Evolutionary conservation across 2,329 filamentous ascomycete species (phyloP), one percentile per base, ranked within the genome.

Genomic region (Davidsoniella australis): DNA sequence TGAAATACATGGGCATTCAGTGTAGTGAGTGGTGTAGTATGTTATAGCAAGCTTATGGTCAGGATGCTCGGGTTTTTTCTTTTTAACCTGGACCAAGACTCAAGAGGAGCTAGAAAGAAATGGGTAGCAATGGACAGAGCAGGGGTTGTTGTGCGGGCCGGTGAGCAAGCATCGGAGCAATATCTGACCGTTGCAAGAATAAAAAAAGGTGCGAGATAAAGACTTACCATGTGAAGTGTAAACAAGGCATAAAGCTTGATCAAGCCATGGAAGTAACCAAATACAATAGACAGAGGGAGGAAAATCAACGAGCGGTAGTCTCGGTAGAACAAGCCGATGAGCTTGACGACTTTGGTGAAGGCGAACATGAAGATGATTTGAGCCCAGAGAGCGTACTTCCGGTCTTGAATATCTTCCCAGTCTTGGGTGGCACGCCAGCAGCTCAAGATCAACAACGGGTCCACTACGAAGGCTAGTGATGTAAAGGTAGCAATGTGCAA

Each of bases 401-500:
- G 75, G 53, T 67, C 65, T 41, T 57, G 50, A 29, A 70, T 62
- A 14, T 64, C 58, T 44, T 74, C 68, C 75, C 77, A 83, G 45
- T 70, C 66, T 46, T 69, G 70, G 1, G 81, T 84, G 44, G 78
- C 82, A 65, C 76, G 75, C 68, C 78, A 80, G 58, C 80, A 79
- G 17, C 82, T 70, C 54, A 71, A 74, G 54, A 89, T 70, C 46
- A 91, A 71, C 37, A 85, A 68, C 24, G 80, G 73, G 64, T 96
- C 89, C 57, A 85, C 74, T 44, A 82, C 63, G 54, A 94, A 78
- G 26, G 88, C 85, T 59, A 93, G 80, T 38, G 88, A 91, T 41
- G 86, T 93, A 60, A 95, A 80, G 14, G 89, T 96, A 23, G 89
- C 91, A 60, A 94, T 70, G 66, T 95, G 85, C 53, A 95, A 78